Evolutionary conservation across 768 basidiomycete species (phyloP).

Genomic region (Gloeophyllum trabeum): DNA sequence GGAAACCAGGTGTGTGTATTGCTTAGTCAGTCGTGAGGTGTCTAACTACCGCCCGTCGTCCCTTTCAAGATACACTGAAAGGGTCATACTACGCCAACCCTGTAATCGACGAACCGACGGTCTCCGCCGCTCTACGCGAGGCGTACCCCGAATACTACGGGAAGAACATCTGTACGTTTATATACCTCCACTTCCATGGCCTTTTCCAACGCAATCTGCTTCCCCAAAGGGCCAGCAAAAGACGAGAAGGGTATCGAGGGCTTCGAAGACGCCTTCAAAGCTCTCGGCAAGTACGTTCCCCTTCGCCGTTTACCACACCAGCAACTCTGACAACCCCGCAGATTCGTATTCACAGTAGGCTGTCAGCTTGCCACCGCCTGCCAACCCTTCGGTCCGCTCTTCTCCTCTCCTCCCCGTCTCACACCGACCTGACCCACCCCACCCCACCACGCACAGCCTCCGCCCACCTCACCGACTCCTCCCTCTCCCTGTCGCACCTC

Average conservation of each 20-base stretch:
- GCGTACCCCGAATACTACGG: conserved; percentile 80
- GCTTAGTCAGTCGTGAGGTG: background rate
- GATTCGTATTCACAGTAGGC: conserved; percentile 77
- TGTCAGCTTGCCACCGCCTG: conserved; percentile 77
- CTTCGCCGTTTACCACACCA: background rate
- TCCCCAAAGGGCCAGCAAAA: conserved; percentile 44
- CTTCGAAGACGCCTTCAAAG: conserved; percentile 84
- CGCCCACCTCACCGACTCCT: conserved; percentile 51
- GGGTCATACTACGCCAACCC: conserved; percentile 95
- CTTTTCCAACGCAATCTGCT: no score
- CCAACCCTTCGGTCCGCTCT: conserved; percentile 70
- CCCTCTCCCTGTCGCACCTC: conserved; percentile 57
- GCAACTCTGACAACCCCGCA: conserved; percentile 16
- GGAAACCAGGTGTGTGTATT: conserved; percentile 50
- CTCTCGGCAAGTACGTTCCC: conserved; percentile 47
- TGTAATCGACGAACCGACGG: conserved; percentile 51
- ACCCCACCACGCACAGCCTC: conserved; percentile 39
- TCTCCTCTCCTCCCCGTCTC: conserved; percentile 3
- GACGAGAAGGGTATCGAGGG: conserved; percentile 53
- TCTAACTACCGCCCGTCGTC: no score
- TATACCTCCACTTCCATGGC: background rate
- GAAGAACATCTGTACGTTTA: conserved; percentile 69
- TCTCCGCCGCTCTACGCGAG: conserved; percentile 38
- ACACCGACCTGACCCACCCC: conserved; percentile 3
- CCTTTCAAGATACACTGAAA: conserved; percentile 59